phyloP scores from a whole-genome alignment of 371 early-diverging fungal species.

The Mortierella polycephala region DNA sequence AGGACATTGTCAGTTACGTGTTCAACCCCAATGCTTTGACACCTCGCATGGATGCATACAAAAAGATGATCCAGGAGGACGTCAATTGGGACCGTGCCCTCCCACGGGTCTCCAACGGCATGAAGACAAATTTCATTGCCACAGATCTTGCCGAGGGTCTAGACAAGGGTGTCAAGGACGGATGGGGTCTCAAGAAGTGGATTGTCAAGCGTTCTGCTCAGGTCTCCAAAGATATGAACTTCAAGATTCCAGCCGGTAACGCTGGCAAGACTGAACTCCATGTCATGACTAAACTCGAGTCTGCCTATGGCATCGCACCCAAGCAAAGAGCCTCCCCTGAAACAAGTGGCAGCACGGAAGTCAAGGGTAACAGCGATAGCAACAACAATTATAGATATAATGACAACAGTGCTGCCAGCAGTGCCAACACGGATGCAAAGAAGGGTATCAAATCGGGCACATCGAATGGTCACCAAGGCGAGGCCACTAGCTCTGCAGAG shows the following conservation, averaged over 20 bases:
- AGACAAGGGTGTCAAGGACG: slow-evolving; percentile 13
- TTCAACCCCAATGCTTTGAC: slow-evolving; percentile 63
- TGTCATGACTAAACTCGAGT: slow-evolving; percentile 17
- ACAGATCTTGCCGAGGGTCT: slow-evolving; percentile 31
- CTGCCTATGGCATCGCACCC: slow-evolving; percentile 19
- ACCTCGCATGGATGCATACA: slow-evolving; percentile 63
- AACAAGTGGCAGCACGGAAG: not conserved
- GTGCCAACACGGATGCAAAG: not conserved
- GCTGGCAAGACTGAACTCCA: slow-evolving; percentile 16
- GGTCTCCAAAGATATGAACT: slow-evolving; percentile 35
- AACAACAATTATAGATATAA: no score
- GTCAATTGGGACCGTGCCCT: slow-evolving; percentile 62
- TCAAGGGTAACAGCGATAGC: not conserved
- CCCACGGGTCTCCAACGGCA: slow-evolving; percentile 34
- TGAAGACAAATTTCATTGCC: slow-evolving; percentile 26
- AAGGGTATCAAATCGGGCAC: not conserved
- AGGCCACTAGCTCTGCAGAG: slow-evolving; percentile 12
- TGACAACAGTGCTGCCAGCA: not conserved
- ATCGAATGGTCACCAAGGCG: not conserved
- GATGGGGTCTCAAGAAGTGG: slow-evolving; percentile 37
- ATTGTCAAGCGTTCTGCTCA: slow-evolving; percentile 15
- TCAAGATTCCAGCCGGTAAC: slow-evolving; percentile 18
- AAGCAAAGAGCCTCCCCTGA: not conserved
- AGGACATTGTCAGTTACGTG: slow-evolving; percentile 61
- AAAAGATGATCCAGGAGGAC: slow-evolving; percentile 62